These are phyloP conservation scores for Streptanthus diversifolius DNA, from an alignment of 345 rosid species.

Conservation along the genomic window DNA sequence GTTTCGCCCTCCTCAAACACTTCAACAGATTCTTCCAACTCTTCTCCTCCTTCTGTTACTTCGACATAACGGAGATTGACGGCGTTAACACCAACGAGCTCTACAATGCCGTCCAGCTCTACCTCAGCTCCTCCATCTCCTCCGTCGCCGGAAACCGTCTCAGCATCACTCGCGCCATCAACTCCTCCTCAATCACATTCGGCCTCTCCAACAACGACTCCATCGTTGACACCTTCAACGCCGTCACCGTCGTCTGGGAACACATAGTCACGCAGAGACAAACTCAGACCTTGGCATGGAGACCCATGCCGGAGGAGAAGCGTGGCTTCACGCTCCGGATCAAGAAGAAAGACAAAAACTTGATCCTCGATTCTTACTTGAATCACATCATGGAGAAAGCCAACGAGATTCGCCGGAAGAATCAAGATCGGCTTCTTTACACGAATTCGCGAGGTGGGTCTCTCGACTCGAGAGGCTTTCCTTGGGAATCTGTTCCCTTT, in stretches of 20 bases:
- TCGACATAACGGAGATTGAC: conserved; percentile 83
- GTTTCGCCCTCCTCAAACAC: conserved; percentile 5
- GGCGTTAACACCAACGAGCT: conserved; percentile 98
- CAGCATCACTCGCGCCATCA: conserved; percentile 24
- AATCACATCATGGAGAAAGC: conserved; percentile 21
- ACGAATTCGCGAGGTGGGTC: conserved; percentile 18
- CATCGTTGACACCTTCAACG: conserved; percentile 15
- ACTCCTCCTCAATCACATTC: conserved; percentile 23
- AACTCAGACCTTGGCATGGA: conserved; percentile 12
- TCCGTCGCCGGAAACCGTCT: conserved; percentile 31
- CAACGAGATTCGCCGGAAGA: conserved; percentile 20
- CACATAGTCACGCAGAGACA: conserved; percentile 25
- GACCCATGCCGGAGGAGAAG: conserved; percentile 28
- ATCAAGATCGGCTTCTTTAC: conserved; percentile 28
- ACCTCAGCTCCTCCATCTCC: conserved; percentile 62
- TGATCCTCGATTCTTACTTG: conserved; percentile 2
- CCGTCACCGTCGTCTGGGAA: conserved; percentile 25
- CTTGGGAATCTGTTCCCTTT: conserved; percentile 65
- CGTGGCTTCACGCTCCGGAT: conserved; percentile 28
- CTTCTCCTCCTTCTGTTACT: conserved; percentile 54
- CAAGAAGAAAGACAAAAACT: conserved; percentile 22
- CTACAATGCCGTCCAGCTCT: conserved; percentile 88
- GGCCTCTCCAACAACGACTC: conserved; percentile 29
- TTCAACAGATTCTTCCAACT: conserved; percentile 10
- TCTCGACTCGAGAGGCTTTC: conserved; percentile 11